Conservation (phyloP, 192 early-diverging fungal species). For the Gamsiella multidivaricata region DNA sequence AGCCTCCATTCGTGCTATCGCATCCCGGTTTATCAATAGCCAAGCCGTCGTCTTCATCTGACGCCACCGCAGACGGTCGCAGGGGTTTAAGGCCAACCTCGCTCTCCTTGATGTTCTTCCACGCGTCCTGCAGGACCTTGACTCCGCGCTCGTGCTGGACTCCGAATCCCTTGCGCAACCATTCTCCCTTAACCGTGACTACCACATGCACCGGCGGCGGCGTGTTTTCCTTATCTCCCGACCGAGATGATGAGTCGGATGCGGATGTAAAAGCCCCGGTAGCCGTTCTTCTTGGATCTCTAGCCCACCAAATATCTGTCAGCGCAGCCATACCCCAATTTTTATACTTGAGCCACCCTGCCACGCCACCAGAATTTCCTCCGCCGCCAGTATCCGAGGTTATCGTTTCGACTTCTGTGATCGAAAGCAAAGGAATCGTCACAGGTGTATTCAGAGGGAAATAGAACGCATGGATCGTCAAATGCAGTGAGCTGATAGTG, state of each 20-base stretch:
- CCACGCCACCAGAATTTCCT: neutral
- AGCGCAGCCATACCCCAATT: constrained; percentile 34
- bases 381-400: neutral
- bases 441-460: constrained; percentile 49
- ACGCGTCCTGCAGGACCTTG: constrained; percentile 42
- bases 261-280: neutral
- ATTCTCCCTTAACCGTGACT: constrained; percentile 42
- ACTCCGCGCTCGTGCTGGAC: constrained; percentile 44
- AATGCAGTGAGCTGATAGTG: constrained; percentile 46
- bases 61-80: constrained; percentile 3
- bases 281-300: constrained; percentile 14
- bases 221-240: constrained; percentile 5
- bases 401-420: constrained; percentile 32
- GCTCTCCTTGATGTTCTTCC: constrained; percentile 47
- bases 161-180: constrained; percentile 49
- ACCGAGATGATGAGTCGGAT: neutral
- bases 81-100: constrained; percentile 22
- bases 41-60: constrained; percentile 11
- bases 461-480: constrained; percentile 51
- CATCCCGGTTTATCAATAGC: neutral
- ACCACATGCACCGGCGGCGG: constrained; percentile 41
- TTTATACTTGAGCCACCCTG: constrained; percentile 50
- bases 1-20: constrained; percentile 4
- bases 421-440: constrained; percentile 40
- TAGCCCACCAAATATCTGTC: constrained; percentile 51